A percentile compares a stretch with the other conserved stretches of the same genome.
Evolutionary conservation across 1,284 basidiomycete genomes (phyloP).

Genomic region (Melampsora americana): DNA sequence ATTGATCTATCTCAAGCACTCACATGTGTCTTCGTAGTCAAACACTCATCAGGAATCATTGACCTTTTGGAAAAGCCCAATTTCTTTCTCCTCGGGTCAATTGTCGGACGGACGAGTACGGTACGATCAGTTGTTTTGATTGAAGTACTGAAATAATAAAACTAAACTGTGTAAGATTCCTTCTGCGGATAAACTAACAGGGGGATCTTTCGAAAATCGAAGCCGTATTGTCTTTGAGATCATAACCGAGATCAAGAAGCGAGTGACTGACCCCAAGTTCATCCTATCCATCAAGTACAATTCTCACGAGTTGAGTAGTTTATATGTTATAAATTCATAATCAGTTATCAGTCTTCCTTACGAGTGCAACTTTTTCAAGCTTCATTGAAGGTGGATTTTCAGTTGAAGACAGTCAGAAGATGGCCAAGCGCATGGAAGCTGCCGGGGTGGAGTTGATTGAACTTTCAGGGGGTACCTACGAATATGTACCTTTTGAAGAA

Average conservation of each 20-base stretch:
- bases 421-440: slow-evolving; percentile 58
- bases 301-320: slow-evolving; percentile 51
- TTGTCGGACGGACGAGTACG: slow-evolving; percentile 56
- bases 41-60: not conserved
- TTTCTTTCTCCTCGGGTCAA: slow-evolving; percentile 54
- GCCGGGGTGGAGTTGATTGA: slow-evolving; percentile 61
- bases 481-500: slow-evolving; percentile 52
- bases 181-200: not conserved
- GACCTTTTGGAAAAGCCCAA: slow-evolving; percentile 39
- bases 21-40: not conserved
- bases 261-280: slow-evolving; percentile 55
- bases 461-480: slow-evolving; percentile 58
- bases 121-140: not conserved
- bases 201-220: slow-evolving; percentile 56
- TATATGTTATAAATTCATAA: slow-evolving; percentile 15
- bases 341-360: slow-evolving; percentile 5
- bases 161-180: not conserved
- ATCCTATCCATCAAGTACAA: slow-evolving; percentile 60
- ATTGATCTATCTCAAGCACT: not conserved
- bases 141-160: not conserved
- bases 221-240: slow-evolving; percentile 55
- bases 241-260: slow-evolving; percentile 54
- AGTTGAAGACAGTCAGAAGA: slow-evolving; percentile 57
- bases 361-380: slow-evolving; percentile 51
- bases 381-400: slow-evolving; percentile 56